A percentile compares a stretch with the other conserved stretches of the same genome.
These are phyloP conservation scores for Trichoderma gamsii DNA, from an alignment of 495 filamentous ascomycete genomes.

Conservation along the genomic window DNA sequence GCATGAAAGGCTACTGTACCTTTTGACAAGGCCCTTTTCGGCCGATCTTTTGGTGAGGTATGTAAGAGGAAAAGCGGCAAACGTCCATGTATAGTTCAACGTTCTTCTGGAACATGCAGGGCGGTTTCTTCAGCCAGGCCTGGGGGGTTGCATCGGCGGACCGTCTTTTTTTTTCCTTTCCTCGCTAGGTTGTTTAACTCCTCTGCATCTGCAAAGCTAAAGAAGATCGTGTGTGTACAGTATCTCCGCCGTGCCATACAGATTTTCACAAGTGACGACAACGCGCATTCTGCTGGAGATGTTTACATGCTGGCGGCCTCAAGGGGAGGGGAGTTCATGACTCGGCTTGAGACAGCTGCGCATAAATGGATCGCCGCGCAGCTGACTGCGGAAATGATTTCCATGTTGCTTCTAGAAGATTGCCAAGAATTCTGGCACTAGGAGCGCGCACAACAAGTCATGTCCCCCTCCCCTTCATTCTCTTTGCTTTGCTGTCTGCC, in stretches of 20 bases:
- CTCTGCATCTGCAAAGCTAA: no score
- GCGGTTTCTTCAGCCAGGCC: conserved; percentile 11
- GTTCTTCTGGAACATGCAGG: conserved; percentile 11
- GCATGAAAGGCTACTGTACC: no score
- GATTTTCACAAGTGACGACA: no score
- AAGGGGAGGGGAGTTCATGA: not conserved
- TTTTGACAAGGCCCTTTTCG: no score
- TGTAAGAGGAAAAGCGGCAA: not conserved
- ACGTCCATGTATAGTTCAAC: not conserved
- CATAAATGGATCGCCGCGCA: not conserved
- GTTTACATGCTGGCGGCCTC: not conserved
- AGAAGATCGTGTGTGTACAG: no score
- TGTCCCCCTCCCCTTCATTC: no score
- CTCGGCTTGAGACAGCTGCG: conserved; percentile 1
- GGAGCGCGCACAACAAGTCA: no score
- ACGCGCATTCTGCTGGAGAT: not conserved
- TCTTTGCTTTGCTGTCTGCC: not conserved
- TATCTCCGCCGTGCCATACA: no score
- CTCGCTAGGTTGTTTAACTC: no score
- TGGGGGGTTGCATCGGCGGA: conserved; percentile 11
- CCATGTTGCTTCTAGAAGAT: not conserved
- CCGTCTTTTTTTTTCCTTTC: not conserved
- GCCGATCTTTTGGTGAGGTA: no score
- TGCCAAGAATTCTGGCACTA: not conserved
- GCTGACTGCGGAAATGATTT: not conserved